These are phyloP conservation scores for Chalaropsis thielavioides DNA, from an alignment of 2,329 filamentous ascomycete species.

Conservation along the genomic window DNA sequence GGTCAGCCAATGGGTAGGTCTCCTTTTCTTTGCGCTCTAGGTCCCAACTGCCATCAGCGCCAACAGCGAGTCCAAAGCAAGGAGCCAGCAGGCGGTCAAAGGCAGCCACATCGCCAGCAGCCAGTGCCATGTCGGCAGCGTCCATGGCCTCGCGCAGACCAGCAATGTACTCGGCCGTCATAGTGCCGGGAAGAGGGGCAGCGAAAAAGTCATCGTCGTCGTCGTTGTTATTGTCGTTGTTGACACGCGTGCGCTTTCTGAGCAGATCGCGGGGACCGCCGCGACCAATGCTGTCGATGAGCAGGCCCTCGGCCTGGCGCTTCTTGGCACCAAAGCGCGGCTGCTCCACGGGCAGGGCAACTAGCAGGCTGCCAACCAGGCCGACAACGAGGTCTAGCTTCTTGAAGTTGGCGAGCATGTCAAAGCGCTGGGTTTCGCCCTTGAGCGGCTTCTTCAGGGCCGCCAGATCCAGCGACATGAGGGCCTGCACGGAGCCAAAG, in stretches of 20 bases:
- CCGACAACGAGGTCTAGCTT: slow-evolving; percentile 53
- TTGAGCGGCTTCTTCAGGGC: slow-evolving; percentile 25
- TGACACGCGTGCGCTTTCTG: not conserved
- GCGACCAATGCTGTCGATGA: slow-evolving; percentile 61
- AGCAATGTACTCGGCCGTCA: slow-evolving; percentile 35
- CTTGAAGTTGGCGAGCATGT: slow-evolving; percentile 47
- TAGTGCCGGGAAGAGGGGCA: slow-evolving; percentile 33
- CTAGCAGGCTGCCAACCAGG: slow-evolving; percentile 46
- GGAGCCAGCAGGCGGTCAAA: slow-evolving; percentile 38
- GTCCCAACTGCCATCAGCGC: slow-evolving; percentile 24
- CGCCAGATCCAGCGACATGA: slow-evolving; percentile 31
- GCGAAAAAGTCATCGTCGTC: slow-evolving; percentile 19
- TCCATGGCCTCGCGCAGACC: slow-evolving; percentile 32
- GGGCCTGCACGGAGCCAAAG: slow-evolving; percentile 47
- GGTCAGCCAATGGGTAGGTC: slow-evolving; percentile 42
- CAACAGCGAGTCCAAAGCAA: slow-evolving; percentile 34
- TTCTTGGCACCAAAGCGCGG: slow-evolving; percentile 39
- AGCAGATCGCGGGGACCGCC: slow-evolving; percentile 33
- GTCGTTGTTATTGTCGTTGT: too few species aligned
- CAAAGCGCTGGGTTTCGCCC: slow-evolving; percentile 26
- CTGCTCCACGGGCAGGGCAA: slow-evolving; percentile 55
- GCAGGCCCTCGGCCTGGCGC: slow-evolving; percentile 41
- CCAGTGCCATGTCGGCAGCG: slow-evolving; percentile 35
- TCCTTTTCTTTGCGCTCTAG: slow-evolving; percentile 22
- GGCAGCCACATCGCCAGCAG: slow-evolving; percentile 30